A percentile compares a stretch with the other conserved stretches of the same genome.
Conservation (phyloP, 2,329 filamentous ascomycete genomes). For the Botrytis galanthina region DNA sequence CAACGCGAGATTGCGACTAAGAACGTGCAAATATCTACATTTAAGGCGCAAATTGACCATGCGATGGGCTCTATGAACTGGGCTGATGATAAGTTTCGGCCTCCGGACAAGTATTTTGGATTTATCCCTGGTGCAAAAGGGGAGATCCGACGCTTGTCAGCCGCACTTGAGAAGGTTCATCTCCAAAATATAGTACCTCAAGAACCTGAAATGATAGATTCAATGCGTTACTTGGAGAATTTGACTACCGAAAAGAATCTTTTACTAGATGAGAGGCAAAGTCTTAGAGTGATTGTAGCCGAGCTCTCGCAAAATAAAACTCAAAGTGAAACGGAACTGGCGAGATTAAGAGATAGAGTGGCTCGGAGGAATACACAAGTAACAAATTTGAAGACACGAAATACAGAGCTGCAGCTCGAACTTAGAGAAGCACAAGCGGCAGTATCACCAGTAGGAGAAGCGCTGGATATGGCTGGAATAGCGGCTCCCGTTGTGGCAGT, state of each 20-base stretch:
- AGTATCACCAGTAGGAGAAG: background rate
- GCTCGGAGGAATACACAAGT: background rate
- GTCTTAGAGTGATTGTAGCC: background rate
- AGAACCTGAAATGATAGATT: too few relatives aligned
- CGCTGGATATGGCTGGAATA: background rate
- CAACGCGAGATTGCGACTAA: background rate
- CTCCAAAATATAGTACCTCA: background rate
- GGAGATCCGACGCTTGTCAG: background rate
- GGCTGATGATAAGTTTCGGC: background rate
- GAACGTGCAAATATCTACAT: background rate
- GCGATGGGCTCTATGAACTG: constrained; percentile 2
- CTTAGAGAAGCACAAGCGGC: background rate
- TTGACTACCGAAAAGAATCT: background rate
- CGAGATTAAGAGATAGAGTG: background rate
- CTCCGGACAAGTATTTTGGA: background rate
- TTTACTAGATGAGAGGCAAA: background rate
- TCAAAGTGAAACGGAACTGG: background rate
- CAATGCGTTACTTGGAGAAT: background rate
- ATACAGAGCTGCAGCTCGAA: background rate
- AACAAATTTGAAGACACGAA: background rate
- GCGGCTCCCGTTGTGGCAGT: background rate
- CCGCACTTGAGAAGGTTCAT: background rate
- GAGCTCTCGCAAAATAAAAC: background rate
- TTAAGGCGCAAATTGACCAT: constrained; percentile 8
- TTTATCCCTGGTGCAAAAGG: background rate